Evolutionary conservation across 306 rosid genomes (phyloP).

Genomic region (Lathyrus tuberosus): DNA sequence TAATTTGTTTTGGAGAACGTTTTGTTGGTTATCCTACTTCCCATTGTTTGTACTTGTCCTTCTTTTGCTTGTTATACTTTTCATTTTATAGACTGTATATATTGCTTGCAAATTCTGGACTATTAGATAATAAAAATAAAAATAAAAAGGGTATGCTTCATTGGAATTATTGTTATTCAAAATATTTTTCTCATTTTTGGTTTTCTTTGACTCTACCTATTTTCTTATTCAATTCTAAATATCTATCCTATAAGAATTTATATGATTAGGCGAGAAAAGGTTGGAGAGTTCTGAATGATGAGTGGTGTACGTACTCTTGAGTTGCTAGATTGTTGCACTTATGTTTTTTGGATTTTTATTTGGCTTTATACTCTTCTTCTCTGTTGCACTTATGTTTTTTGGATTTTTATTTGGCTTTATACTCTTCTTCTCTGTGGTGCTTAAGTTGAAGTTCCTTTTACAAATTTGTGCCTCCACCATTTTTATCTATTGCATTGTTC

Average conservation of each 20-base stretch:
- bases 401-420: no score
- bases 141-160: neutral
- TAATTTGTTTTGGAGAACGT: constrained; percentile 13
- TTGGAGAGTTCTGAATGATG: neutral
- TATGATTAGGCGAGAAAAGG: neutral
- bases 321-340: constrained; percentile 22
- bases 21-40: constrained; percentile 13
- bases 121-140: neutral
- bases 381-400: no score
- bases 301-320: constrained; percentile 31
- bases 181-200: neutral
- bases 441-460: constrained; percentile 11
- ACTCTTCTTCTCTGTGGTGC: constrained; percentile 2
- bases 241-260: neutral
- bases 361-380: neutral
- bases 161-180: constrained; percentile 2
- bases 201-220: neutral
- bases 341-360: neutral
- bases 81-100: neutral
- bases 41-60: constrained; percentile 5
- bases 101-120: constrained; percentile 7
- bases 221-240: neutral
- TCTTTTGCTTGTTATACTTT: constrained; percentile 4
- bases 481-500: constrained; percentile 18
- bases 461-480: constrained; percentile 8